Base-by-base conservation (phyloP, 441 rosid genomes). In the Pelargonium cotyledonis region DNA sequence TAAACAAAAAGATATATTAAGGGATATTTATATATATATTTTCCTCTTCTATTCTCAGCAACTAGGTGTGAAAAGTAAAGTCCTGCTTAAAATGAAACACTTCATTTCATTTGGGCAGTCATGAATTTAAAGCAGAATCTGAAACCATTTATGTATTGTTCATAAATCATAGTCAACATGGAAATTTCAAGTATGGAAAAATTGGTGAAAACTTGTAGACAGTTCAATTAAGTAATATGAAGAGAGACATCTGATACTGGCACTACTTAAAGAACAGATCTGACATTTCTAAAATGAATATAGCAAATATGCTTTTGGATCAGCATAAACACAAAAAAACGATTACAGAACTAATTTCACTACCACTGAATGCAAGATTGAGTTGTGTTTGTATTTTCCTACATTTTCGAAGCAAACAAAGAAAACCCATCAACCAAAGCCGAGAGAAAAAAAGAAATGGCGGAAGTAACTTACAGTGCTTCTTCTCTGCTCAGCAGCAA, bases 401-500 rank as follows among this genome's bases (percentile, higher is more conserved):
- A 4, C 10, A 31, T n/a, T 8, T 63, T 26, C 19, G 43, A 47
- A 5, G 29, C 11, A 49, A 46, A 11, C 67, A 65, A 71, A 69
- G 69, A 43, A 11, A 53, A 55, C 9, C 72, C 68, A 67, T 38
- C 8, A 70, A 58, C 41, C 35, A 65, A 65, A 67, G 69, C 71
- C 61, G 70, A 65, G 29, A 57, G 29, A 57, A 16, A 16, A 26
- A 57, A 1, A 57, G 8, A 6, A 57, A 57, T 5, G 29, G 29
- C 1, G 26, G 2, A 11, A 12, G 51, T 65, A 10, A 71, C 90
- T 84, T 64, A 88, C 93, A 66, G 85, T 86, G 86, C 89, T 88
- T 72, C 93, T 76, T 68, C 93, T 82, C 71, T 83, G 93, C 75
- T 88, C 93, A 76, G 93, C 93, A n/a, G 93, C 93, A 68, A 88